Evolutionary conservation across 2,329 filamentous ascomycete genomes (phyloP).

Genomic region (Penicillium crustosum): DNA sequence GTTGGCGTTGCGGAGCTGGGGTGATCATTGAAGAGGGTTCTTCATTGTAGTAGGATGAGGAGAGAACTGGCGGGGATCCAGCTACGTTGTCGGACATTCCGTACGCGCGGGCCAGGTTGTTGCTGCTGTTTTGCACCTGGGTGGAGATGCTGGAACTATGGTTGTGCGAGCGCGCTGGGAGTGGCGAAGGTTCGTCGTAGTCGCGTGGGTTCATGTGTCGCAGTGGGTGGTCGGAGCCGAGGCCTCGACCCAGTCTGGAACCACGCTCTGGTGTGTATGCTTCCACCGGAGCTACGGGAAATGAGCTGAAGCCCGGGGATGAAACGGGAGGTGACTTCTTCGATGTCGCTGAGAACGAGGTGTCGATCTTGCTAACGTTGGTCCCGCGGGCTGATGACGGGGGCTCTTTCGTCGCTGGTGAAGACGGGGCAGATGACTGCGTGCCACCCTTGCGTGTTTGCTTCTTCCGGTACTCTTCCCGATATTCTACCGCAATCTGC

Average conservation of each 20-base stretch:
- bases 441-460: slow-evolving; percentile 44
- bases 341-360: slow-evolving; percentile 39
- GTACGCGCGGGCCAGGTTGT: slow-evolving; percentile 36
- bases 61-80: slow-evolving; percentile 48
- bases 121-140: slow-evolving; percentile 23
- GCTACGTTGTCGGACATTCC: slow-evolving; percentile 43
- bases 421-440: slow-evolving; percentile 48
- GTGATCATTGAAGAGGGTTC: slow-evolving; percentile 50
- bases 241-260: slow-evolving; percentile 37
- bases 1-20: slow-evolving; percentile 50
- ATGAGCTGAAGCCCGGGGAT: slow-evolving; percentile 43
- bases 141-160: slow-evolving; percentile 25
- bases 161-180: slow-evolving; percentile 37
- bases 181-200: slow-evolving; percentile 46
- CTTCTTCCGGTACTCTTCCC: slow-evolving; percentile 84
- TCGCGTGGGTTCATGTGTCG: slow-evolving; percentile 36
- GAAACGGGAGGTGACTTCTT: slow-evolving; percentile 42
- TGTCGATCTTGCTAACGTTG: slow-evolving; percentile 38
- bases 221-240: slow-evolving; percentile 30
- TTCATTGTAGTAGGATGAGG: slow-evolving; percentile 51
- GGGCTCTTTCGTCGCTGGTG: slow-evolving; percentile 47
- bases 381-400: slow-evolving; percentile 36
- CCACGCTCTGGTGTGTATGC: slow-evolving; percentile 51
- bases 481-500: slow-evolving; percentile 82
- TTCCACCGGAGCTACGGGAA: slow-evolving; percentile 44